Evolutionary conservation across 495 filamentous ascomycete species (phyloP), one percentile per base, ranked within the genome.

Genomic region (Neurospora hispaniola): DNA sequence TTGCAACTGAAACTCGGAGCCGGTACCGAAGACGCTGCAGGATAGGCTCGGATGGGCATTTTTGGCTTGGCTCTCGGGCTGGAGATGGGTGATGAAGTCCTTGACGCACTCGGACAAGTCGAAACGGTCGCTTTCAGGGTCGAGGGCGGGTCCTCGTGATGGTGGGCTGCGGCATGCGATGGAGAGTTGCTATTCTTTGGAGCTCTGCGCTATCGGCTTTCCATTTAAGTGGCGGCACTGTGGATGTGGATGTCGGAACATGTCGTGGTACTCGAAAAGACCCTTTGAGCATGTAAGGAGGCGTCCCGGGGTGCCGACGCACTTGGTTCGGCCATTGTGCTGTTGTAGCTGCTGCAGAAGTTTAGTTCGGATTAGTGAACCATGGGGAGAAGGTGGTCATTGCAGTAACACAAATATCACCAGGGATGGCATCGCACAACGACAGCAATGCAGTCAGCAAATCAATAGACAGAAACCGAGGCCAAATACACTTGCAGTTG

Each of bases 1-100:
- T 75, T 90, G 88, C 1, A 89, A 82, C 70, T 88, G 85, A 20
- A 89, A 76, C 6, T 86, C 86, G 23, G 84, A 79, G 0, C 87
- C 87, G 0, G 86, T 84, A 6, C 87, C 88, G 3, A 81, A 86
- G 16, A 89, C 85, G 68, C 84, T 80, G 74, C 88, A 88, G 2
- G 81, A 79, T 9, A 88, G 79, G 12, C 87, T 85, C 2, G 75
- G 70, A 1, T 74, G n/a, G 69, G 44, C 72, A 23, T 62, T 4
- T 23, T 70, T 72, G 27, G 27, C 27, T 31, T 31, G 27, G 27
- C 27, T 2, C 27, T 31, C 27, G 20, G 82, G 80, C 66, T 70
- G 69, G 46, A 79, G 70, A 41, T 79, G 48, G 11, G 38, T 23
- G 12, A 80, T 72, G 41, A 81, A 78, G 41, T 71, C 35, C 43